Conservation (phyloP, 208 protist genomes). For the Crithidia thermophila region DNA sequence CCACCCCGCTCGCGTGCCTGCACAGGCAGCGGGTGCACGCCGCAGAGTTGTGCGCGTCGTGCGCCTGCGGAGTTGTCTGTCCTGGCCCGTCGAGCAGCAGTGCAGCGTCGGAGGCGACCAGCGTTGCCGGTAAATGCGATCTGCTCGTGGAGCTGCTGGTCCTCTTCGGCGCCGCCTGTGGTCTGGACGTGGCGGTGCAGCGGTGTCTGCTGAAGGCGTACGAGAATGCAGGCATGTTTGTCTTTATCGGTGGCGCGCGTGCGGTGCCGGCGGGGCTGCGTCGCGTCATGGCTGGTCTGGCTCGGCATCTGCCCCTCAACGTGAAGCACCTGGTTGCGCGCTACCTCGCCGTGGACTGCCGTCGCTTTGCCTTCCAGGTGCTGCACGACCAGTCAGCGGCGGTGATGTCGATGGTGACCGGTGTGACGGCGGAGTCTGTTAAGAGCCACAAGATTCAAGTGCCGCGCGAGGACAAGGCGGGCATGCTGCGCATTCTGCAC, state of each 20-base stretch:
- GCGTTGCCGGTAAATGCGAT: not conserved
- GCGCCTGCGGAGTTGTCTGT: slow-evolving; percentile 37
- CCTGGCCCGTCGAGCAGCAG: slow-evolving; percentile 16
- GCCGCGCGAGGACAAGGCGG: slow-evolving; percentile 34
- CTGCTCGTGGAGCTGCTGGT: slow-evolving; percentile 38
- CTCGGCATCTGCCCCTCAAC: slow-evolving; percentile 41
- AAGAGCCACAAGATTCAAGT: slow-evolving; percentile 48
- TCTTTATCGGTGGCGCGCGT: slow-evolving; percentile 58
- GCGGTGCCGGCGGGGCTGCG: slow-evolving; percentile 52
- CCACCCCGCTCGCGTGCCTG: slow-evolving; percentile 16
- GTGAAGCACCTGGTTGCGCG: slow-evolving; percentile 63
- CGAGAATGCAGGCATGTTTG: slow-evolving; percentile 21
- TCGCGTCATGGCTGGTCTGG: slow-evolving; percentile 31
- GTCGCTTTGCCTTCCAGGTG: slow-evolving; percentile 68
- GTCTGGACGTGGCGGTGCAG: slow-evolving; percentile 34
- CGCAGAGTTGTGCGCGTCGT: slow-evolving; percentile 12
- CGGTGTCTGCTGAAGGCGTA: slow-evolving; percentile 60
- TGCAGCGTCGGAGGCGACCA: not conserved
- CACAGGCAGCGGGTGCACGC: slow-evolving; percentile 21
- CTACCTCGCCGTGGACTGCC: slow-evolving; percentile 73
- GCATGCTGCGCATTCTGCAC: slow-evolving; percentile 40
- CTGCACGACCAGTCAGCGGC: slow-evolving; percentile 59
- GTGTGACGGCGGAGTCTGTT: slow-evolving; percentile 29
- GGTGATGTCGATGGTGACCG: slow-evolving; percentile 60
- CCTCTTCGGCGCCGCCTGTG: slow-evolving; percentile 21